Conservation (phyloP, 2,329 filamentous ascomycete species). For the Teratosphaeriaceae sp. region DNA sequence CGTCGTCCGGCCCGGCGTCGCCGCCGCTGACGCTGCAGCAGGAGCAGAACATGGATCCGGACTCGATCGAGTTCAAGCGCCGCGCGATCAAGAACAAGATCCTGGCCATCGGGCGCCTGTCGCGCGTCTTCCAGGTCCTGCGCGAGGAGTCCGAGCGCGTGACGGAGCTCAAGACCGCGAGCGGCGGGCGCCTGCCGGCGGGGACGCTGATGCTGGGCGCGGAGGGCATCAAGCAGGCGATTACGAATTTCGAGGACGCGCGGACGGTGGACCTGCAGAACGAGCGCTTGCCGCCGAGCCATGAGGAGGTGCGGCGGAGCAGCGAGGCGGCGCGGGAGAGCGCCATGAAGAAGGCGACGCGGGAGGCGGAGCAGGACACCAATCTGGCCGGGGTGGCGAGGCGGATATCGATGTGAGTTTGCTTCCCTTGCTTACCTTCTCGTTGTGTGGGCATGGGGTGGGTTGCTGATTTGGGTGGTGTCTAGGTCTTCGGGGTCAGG, state of each 20-base stretch:
- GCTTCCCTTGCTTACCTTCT: too few species aligned
- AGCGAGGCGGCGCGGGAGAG: conserved; percentile 73
- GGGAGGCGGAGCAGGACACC: conserved; percentile 87
- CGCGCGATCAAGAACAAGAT: conserved; percentile 99
- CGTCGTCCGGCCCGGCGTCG: conserved; percentile 64
- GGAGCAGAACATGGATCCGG: conserved; percentile 55
- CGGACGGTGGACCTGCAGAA: conserved; percentile 96
- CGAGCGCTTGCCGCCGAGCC: conserved; percentile 83
- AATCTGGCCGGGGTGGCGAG: conserved; percentile 80
- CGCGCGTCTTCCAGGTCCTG: conserved; percentile 95
- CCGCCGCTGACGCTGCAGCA: conserved; percentile 52
- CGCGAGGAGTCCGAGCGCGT: conserved; percentile 96
- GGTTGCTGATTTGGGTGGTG: conserved; percentile 13
- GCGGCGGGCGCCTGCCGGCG: conserved; percentile 83
- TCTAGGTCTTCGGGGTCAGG: conserved; percentile 36
- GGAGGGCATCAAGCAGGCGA: conserved; percentile 97
- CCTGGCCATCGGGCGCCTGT: conserved; percentile 89
- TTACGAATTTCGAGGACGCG: conserved; percentile 93
- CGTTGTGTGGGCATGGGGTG: too few species aligned
- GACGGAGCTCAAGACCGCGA: conserved; percentile 94
- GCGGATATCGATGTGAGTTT: conserved; percentile 87
- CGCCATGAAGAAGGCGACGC: conserved; percentile 76
- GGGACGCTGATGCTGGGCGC: conserved; percentile 97
- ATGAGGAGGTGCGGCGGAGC: conserved; percentile 82
- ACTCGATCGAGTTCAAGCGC: conserved; percentile 88